phyloP scores from a whole-genome alignment of 495 filamentous ascomycete genomes.

The Zalerion maritima region DNA sequence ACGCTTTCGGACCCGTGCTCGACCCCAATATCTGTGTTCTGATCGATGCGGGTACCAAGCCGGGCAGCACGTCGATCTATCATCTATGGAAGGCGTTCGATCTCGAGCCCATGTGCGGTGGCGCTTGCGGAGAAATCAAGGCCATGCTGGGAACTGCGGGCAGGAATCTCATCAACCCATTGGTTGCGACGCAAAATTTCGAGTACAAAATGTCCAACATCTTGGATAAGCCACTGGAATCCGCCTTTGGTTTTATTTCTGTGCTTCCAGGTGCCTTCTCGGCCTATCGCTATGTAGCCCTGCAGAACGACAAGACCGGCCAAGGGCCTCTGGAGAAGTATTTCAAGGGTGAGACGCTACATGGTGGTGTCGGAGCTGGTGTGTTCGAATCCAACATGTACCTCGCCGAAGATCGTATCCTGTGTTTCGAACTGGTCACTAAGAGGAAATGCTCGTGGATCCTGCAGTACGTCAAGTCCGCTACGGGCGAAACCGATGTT shows the following conservation, averaged over 20 bases:
- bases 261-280: constrained; percentile 97
- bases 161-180: constrained; percentile 80
- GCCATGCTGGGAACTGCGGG: constrained; percentile 85
- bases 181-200: constrained; percentile 96
- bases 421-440: constrained; percentile 96
- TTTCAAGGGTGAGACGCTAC: constrained; percentile 95
- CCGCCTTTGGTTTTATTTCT: constrained; percentile 93
- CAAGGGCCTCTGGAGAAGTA: constrained; percentile 92
- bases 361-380: constrained; percentile 76
- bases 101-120: constrained; percentile 89
- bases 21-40: constrained; percentile 95
- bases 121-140: constrained; percentile 98
- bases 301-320: constrained; percentile 93
- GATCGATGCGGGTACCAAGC: constrained; percentile 90
- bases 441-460: constrained; percentile 97
- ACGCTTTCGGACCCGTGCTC: constrained; percentile 84
- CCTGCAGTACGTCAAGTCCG: constrained; percentile 92
- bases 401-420: constrained; percentile 94
- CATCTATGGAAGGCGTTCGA: constrained; percentile 98
- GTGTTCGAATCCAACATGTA: constrained; percentile 99
- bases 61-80: constrained; percentile 87
- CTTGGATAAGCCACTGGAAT: constrained; percentile 94
- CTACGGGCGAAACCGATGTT: constrained; percentile 95
- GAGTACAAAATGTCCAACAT: constrained; percentile 99
- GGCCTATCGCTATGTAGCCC: constrained; percentile 82